Evolutionary conservation across 2,329 filamentous ascomycete species (phyloP), one percentile per base, ranked within the genome.

Genomic region (Dothistroma pini): DNA sequence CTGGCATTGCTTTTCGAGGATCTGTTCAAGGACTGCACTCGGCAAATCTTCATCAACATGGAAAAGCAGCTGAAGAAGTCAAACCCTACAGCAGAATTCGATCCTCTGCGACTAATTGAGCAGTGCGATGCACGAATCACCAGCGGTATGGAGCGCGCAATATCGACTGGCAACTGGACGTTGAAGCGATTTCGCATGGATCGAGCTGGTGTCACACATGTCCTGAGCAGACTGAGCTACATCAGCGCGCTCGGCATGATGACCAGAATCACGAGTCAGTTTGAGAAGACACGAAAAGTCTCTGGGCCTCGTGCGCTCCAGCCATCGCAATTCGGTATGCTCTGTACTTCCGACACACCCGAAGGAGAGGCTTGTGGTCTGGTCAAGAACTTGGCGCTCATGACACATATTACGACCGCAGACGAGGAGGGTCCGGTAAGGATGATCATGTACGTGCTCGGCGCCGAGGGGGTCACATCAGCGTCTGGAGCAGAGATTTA

Each of bases 101-200:
- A 99, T 73, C 92, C 93, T 3, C 87, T 89, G 64, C 86, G 89
- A 44, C 89, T 96, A 71, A 89, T 99, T 69, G 88, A 87, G 68
- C 89, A 91, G 52, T 90, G 95, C 68, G 90, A 91, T 58, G 90
- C 90, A 68, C 88, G 89, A 70, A 97, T 99, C 68, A 96, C 93
- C 0, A 84, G 89, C 68, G 95, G 95, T 12, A 91, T 99, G 83
- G 96, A 96, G 75, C 87, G 96, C 63, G 93, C 95, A 8, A 97
- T 99, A 61, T 93, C 96, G 57, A 97, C 95, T 0, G 95, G 95
- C 21, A 99, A 99, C 72, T 99, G 95, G 95, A 97, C 85, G 65
- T 83, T 99, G 68, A 97, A 97, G 77, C 91, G 96, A 74, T 99
- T 99, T 80, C 92, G 93, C 76, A 99, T 99, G 95, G 96, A 97